Base-by-base conservation (phyloP, 306 rosid genomes). In the Malus orientalis region DNA sequence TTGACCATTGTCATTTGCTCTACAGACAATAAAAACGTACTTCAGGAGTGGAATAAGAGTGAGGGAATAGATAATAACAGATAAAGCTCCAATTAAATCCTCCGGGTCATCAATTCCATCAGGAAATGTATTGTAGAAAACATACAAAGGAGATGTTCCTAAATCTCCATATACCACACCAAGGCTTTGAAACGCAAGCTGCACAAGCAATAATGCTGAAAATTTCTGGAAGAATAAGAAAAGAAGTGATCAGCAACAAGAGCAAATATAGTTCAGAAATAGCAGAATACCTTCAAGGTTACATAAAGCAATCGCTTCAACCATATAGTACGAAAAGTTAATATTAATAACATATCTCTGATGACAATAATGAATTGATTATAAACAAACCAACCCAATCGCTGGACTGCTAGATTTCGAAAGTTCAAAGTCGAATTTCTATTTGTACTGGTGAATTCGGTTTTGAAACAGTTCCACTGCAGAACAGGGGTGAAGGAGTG, bases 1-100 rank as follows among this genome's bases (percentile, higher is more conserved):
- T 95, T 95, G 97, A 78, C 99, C 99, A 81, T 92, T 95, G 93
- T 95, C 99, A 87, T 90, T 95, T 27, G 98, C 99, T 86, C 89
- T 86, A 62, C 93, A 81, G 42, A 95, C 99, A 75, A 95, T 83
- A 70, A 89, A 81, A 70, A 95, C 97, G 74, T 95, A 95, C 88
- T 95, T 95, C 82, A 95, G 86, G 80, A 95, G 97, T 16, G 97
- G 96, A 64, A 95, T 72, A 78, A 95, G 92, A 69, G 97, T 95
- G 74, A 95, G 99, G 77, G 99, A 95, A 77, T 95, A 95, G 77
- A 95, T 95, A 55, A 95, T 95, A 87, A 95, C 77, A 22, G 99
- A 95, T 83, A 95, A 88, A 47, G 99, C 97, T 80, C 97, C 45
- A 4, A 32, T 8, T 36, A 62, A 62, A 29, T 62, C 96, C 84